Base-by-base conservation (phyloP, 768 basidiomycete species). In the Crucibulum laeve region DNA sequence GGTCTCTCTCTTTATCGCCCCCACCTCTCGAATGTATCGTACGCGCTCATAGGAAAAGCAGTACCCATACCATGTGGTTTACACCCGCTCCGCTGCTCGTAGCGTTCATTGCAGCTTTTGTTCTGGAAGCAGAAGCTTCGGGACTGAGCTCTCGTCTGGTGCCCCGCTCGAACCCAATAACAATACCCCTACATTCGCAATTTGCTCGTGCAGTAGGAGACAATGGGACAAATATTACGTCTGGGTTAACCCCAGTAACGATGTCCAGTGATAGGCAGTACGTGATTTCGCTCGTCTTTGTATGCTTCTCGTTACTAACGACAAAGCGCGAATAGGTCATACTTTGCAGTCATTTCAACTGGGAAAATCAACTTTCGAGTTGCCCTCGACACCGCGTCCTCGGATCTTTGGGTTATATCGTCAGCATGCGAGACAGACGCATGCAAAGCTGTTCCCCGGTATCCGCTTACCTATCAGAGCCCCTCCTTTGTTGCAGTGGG, bases 341-440 rank as follows among this genome's bases (percentile, higher is more conserved):
- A 87, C 54, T 88, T 75, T 52, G 64, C 75, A 15, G 60, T 84
- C 30, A 70, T 89, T 44, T 60, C 74, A 49, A 65, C 73, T 21
- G 88, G 87, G 24, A 65, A 68, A 43, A 76, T 87, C 44, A 76
- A 64, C 53, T 83, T 88, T 52, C 80, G 86, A 13, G 77, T 81
- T 15, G 79, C 77, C 0, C 64, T 90, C 34, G 88, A 91, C 57
- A 90, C 87, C 1, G 88, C 71, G 14, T 89, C 87, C 5, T 68
- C 83, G 13, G 82, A 83, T 64, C 61, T 85, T 10, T 91, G 87
- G 87, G 49, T 90, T 15, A 55, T 78, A 34, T 83, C 86, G 13
- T 81, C 85, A 5, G 69, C 53, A 3, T 91, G 88, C 61, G 60
- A 60, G 22, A 71, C 79, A 10, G 52, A 56, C n/a, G 54, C 70